Percentiles rank a stretch among this genome's conserved stretches.
Conservation (phyloP, 805 yeast genomes). For the Martiniozyma abietophila region DNA sequence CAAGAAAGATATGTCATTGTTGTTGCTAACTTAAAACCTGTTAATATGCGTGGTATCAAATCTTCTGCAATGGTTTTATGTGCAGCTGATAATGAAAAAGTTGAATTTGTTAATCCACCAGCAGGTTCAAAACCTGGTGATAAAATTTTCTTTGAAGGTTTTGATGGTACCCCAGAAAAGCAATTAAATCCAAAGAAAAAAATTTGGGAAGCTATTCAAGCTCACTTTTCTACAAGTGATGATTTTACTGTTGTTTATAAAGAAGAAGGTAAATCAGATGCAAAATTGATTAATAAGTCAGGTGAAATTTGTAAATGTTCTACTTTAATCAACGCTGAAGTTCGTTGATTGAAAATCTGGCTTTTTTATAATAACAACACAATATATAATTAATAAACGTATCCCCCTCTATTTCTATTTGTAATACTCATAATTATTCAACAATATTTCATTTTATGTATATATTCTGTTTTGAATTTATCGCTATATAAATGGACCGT, state of each 20-base stretch:
- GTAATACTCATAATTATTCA: too few species aligned
- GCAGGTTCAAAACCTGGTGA: slow-evolving; percentile 91
- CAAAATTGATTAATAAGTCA: slow-evolving; percentile 64
- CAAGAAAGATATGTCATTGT: slow-evolving; percentile 86
- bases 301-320: slow-evolving; percentile 74
- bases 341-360: slow-evolving; percentile 63
- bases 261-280: slow-evolving; percentile 64
- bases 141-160: slow-evolving; percentile 89
- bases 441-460: too few species aligned
- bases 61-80: slow-evolving; percentile 96
- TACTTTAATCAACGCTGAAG: slow-evolving; percentile 66
- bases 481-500: too few species aligned
- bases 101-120: slow-evolving; percentile 95
- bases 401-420: too few species aligned
- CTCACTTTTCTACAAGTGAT: slow-evolving; percentile 75
- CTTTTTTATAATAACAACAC: too few species aligned
- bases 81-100: slow-evolving; percentile 62
- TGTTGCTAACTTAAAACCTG: slow-evolving; percentile 96
- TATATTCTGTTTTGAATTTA: too few species aligned
- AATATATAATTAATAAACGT: too few species aligned
- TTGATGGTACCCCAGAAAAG: slow-evolving; percentile 80
- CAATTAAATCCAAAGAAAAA: slow-evolving; percentile 97
- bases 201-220: slow-evolving; percentile 94
- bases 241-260: slow-evolving; percentile 71
- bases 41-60: slow-evolving; percentile 94